Evolutionary conservation across 352 stramenopile genomes (phyloP), one percentile per base, ranked within the genome.

Genomic region (Poterioochromonas sp.): DNA sequence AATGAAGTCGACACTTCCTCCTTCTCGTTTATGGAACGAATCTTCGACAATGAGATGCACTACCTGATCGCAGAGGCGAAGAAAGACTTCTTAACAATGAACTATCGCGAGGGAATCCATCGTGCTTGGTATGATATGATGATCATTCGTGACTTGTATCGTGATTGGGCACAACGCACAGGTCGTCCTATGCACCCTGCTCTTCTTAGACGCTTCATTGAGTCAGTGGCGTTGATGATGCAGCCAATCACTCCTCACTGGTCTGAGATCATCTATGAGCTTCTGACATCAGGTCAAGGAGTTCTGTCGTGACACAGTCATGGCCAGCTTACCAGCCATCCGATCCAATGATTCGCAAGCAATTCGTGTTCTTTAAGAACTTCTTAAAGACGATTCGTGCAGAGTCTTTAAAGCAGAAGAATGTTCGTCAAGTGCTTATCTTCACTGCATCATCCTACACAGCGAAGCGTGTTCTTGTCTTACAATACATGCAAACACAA

Each of bases 81-180:
- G 32, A 79, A 80, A n/a, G 73, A 77, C 70, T 92, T 85, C 78
- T 79, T 81, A 37, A 0, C 73, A 51, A 93, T 97, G 82, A 89
- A 92, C 81, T 97, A 92, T 90, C 90, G 95, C 71, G 95, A 99
- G 78, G 96, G 94, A 69, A 86, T 99, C 34, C 94, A 98, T 85
- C 86, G 90, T n/a, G 94, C 93, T 65, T 99, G 97, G 89, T 99
- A 97, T 82, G 94, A 98, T 81, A 96, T 99, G 87, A 92, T 98
- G 84, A 92, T 97, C 80, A 93, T 94, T 43, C 90, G 95, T 71
- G 95, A 99, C 85, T 87, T 92, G 77, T 99, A 99, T 87, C 91
- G 95, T 81, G 94, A 97, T 84, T 96, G 73, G 65, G 76, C 47
- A 34, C 73, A 15, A 34, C 82, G 83, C 22, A 87, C 85, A 82